Evolutionary conservation across 2,329 filamentous ascomycete species (phyloP).

Genomic region (Huntiella bhutanensis): DNA sequence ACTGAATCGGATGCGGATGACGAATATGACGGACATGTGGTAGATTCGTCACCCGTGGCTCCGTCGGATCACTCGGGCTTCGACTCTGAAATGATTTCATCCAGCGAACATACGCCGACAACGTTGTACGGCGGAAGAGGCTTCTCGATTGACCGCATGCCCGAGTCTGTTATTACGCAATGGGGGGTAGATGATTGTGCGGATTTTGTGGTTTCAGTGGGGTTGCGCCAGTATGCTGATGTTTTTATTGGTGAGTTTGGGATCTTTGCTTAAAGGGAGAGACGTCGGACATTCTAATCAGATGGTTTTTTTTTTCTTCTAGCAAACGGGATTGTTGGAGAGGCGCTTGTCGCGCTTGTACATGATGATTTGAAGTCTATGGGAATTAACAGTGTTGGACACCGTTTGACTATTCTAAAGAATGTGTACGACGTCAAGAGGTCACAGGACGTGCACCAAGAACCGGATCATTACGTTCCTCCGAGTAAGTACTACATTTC

Average conservation of each 20-base stretch:
- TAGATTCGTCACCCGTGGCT: constrained; percentile 46
- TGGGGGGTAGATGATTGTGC: constrained; percentile 79
- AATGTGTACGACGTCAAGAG: constrained; percentile 93
- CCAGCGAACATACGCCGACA: constrained; percentile 58
- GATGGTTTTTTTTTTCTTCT: constrained; percentile 10
- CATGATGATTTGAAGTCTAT: constrained; percentile 93
- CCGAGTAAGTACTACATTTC: constrained; percentile 44
- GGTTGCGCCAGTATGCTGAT: constrained; percentile 65
- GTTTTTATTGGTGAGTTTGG: constrained; percentile 55
- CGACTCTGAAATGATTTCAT: constrained; percentile 51
- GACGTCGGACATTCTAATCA: background rate
- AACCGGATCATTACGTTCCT: constrained; percentile 85
- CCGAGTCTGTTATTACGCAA: constrained; percentile 57
- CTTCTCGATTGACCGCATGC: constrained; percentile 41
- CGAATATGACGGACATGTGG: constrained; percentile 59
- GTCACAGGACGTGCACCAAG: constrained; percentile 76
- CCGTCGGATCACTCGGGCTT: constrained; percentile 53
- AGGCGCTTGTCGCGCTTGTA: constrained; percentile 70
- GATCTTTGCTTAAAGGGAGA: background rate
- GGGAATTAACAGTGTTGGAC: constrained; percentile 80
- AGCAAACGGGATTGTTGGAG: constrained; percentile 91
- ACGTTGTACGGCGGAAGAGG: constrained; percentile 47
- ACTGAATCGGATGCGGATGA: constrained; percentile 68
- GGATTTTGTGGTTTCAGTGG: constrained; percentile 67
- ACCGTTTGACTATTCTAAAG: constrained; percentile 86